These are phyloP conservation scores for Marasmius oreades DNA, from an alignment of 1,284 basidiomycete genomes.

Conservation along the genomic window DNA sequence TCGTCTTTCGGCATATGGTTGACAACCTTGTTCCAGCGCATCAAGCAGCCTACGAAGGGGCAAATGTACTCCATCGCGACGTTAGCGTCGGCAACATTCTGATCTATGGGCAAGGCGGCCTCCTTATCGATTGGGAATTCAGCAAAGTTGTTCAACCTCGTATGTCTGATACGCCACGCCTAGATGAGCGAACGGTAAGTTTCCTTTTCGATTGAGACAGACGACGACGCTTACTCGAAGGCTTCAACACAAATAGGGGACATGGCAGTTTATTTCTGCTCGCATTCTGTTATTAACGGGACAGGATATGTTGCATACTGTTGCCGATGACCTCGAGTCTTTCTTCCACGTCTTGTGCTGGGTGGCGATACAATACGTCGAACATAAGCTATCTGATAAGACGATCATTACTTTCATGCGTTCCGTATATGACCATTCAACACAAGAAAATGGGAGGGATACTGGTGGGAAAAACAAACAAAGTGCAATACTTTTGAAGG, in stretches of 20 bases:
- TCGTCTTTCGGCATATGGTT: background rate
- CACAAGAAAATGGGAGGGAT: too few relatives aligned
- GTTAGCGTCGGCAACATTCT: constrained; percentile 7
- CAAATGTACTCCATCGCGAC: constrained; percentile 7
- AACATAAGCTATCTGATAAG: too few relatives aligned
- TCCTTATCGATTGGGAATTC: constrained; percentile 8
- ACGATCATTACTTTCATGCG: too few relatives aligned
- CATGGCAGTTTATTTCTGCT: constrained; percentile 4
- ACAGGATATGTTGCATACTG: background rate
- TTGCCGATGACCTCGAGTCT: constrained; percentile 6
- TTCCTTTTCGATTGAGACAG: background rate
- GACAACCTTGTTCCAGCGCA: constrained; percentile 1
- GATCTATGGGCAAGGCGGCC: background rate
- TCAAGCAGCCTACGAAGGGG: constrained; percentile 1
- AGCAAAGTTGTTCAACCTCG: background rate
- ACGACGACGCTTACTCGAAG: too few relatives aligned
- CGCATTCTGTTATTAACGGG: background rate
- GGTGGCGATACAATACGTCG: background rate
- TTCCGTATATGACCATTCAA: too few relatives aligned
- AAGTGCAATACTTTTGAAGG: too few relatives aligned
- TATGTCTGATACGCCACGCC: background rate
- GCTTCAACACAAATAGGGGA: background rate
- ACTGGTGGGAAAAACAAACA: too few relatives aligned
- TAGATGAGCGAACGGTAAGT: constrained; percentile 1
- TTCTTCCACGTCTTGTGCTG: constrained; percentile 1